These are phyloP conservation scores for Naganishia sp. DNA, from an alignment of 1,284 basidiomycete genomes.

Conservation along the genomic window DNA sequence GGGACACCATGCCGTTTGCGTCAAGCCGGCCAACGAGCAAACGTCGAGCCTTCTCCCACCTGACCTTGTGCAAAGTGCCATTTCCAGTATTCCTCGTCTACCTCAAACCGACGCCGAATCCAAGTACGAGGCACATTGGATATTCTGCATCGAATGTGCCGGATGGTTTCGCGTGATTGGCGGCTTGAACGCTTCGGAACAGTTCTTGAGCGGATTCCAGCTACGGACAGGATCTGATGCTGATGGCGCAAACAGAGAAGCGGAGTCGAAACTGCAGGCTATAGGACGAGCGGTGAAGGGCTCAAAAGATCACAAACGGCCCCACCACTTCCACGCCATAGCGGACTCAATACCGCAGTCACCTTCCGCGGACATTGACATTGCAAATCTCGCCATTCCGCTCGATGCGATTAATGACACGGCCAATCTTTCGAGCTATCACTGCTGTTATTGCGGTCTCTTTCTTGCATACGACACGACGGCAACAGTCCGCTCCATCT, in stretches of 20 bases:
- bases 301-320: constrained; percentile 7
- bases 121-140: background rate
- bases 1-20: constrained; percentile 3
- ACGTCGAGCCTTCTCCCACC: background rate
- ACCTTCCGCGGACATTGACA: constrained; percentile 1
- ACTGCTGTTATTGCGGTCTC: constrained; percentile 24
- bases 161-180: constrained; percentile 22
- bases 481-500: background rate
- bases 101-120: background rate
- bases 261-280: constrained; percentile 5
- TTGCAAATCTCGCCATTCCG: background rate
- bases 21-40: background rate
- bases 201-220: constrained; percentile 5
- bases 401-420: background rate
- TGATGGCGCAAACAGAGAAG: background rate
- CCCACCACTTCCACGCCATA: constrained; percentile 16
- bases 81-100: background rate
- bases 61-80: constrained; percentile 2
- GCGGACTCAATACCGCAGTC: constrained; percentile 7
- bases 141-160: constrained; percentile 19
- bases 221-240: background rate
- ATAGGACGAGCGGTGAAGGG: constrained; percentile 3
- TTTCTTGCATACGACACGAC: constrained; percentile 12
- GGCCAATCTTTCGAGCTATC: constrained; percentile 14
- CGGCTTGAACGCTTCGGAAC: background rate